These are phyloP conservation scores for Botryobasidium botryosum DNA, from an alignment of 768 basidiomycete genomes.

Conservation along the genomic window DNA sequence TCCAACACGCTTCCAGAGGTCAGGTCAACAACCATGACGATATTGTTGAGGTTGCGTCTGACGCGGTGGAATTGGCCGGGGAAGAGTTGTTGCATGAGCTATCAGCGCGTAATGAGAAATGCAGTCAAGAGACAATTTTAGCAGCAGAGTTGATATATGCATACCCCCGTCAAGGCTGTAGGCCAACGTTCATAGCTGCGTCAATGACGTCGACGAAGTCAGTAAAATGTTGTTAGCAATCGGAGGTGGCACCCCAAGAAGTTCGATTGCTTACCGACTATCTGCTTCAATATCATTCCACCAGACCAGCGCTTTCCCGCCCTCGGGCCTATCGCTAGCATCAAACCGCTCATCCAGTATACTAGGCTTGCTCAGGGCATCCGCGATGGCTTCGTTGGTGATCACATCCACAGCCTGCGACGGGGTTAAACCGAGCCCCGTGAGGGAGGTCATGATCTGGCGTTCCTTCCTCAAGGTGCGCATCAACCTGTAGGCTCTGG, in stretches of 20 bases:
- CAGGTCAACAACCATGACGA: constrained; percentile 68
- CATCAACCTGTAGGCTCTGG: constrained; percentile 33
- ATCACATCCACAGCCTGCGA: constrained; percentile 56
- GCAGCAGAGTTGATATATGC: constrained; percentile 13
- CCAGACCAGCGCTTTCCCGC: constrained; percentile 56
- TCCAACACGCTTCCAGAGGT: constrained; percentile 40
- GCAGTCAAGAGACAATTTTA: background rate
- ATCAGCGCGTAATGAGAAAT: constrained; percentile 2
- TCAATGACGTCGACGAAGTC: background rate
- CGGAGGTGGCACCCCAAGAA: constrained; percentile 13
- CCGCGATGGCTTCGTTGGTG: constrained; percentile 41
- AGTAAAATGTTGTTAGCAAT: constrained; percentile 10
- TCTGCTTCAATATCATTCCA: constrained; percentile 90
- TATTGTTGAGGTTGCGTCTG: constrained; percentile 66
- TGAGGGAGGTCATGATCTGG: constrained; percentile 37
- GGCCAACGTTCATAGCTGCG: constrained; percentile 36
- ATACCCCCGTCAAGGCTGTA: constrained; percentile 33
- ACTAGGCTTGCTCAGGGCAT: constrained; percentile 31
- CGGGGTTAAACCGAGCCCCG: constrained; percentile 41
- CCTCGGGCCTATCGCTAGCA: constrained; percentile 73
- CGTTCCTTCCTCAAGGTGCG: constrained; percentile 61
- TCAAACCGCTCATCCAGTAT: constrained; percentile 68
- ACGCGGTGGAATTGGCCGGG: constrained; percentile 66
- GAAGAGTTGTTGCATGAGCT: constrained; percentile 65
- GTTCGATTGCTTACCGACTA: constrained; percentile 29